Conservation (phyloP, 805 yeast species). For the Starmerella tilneyi region DNA sequence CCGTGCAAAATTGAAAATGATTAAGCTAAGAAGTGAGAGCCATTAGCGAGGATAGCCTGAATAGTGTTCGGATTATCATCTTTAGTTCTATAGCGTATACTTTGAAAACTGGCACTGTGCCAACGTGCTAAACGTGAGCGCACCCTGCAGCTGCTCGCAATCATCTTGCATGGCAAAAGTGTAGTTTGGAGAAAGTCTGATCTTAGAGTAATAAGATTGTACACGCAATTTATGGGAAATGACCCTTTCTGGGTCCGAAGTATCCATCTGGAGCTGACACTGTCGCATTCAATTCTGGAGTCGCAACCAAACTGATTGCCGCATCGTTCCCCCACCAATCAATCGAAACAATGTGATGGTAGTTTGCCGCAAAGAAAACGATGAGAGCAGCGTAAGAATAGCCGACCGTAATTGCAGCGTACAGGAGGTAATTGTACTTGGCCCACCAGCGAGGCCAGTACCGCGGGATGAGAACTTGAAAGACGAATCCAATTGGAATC, state of each 20-base stretch:
- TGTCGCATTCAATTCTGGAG: neutral
- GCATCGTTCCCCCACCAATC: conserved; percentile 59
- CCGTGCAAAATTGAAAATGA: too few relatives aligned
- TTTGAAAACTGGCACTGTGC: too few relatives aligned
- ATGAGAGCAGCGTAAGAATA: conserved; percentile 50
- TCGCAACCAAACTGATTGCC: neutral
- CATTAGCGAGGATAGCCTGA: too few relatives aligned
- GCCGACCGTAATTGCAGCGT: conserved; percentile 53
- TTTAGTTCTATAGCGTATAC: too few relatives aligned
- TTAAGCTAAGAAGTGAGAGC: too few relatives aligned
- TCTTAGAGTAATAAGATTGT: too few relatives aligned
- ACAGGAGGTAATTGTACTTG: conserved; percentile 41
- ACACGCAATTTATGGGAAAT: conserved; percentile 1
- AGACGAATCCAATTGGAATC: conserved; percentile 31
- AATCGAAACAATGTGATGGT: conserved; percentile 34
- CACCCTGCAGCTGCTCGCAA: too few relatives aligned
- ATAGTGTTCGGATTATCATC: too few relatives aligned
- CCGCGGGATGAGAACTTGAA: conserved; percentile 41
- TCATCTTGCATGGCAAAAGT: too few relatives aligned
- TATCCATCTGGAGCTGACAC: conserved; percentile 3
- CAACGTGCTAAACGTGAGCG: too few relatives aligned
- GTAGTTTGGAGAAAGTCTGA: too few relatives aligned
- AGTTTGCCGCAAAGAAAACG: conserved; percentile 45
- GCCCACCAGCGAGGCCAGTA: conserved; percentile 48
- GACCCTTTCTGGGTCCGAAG: conserved; percentile 4